These are phyloP conservation scores for Erythrophleum fordii DNA, from an alignment of 306 rosid genomes.

Conservation along the genomic window DNA sequence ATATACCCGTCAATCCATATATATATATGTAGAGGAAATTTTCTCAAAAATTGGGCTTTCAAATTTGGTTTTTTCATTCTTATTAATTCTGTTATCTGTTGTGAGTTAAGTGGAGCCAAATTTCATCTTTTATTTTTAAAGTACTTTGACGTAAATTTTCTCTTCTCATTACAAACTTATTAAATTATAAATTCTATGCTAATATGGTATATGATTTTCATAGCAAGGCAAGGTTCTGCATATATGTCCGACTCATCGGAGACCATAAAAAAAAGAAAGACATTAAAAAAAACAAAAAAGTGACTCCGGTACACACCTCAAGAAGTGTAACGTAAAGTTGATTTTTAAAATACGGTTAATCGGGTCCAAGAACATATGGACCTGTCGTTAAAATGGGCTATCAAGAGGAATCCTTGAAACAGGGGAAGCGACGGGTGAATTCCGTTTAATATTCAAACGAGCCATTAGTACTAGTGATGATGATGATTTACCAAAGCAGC, in stretches of 20 bases:
- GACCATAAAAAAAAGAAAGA: neutral
- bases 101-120: neutral
- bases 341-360: neutral
- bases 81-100: neutral
- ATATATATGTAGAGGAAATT: too few relatives aligned
- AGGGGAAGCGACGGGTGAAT: constrained; percentile 6
- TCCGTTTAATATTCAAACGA: constrained; percentile 35
- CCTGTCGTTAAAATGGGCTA: neutral
- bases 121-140: too few relatives aligned
- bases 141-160: neutral
- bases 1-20: too few relatives aligned
- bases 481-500: constrained; percentile 35
- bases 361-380: neutral
- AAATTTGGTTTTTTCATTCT: neutral
- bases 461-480: constrained; percentile 37
- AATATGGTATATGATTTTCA: neutral
- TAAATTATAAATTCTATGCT: neutral
- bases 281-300: neutral
- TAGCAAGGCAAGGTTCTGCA: neutral
- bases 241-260: neutral
- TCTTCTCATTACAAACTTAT: neutral
- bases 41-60: neutral
- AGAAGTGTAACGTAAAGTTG: neutral
- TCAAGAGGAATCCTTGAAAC: neutral
- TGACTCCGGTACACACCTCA: neutral